Evolutionary conservation across 352 stramenopile genomes (phyloP), one percentile per base, ranked within the genome.

Genomic region (Phytophthora constricta): DNA sequence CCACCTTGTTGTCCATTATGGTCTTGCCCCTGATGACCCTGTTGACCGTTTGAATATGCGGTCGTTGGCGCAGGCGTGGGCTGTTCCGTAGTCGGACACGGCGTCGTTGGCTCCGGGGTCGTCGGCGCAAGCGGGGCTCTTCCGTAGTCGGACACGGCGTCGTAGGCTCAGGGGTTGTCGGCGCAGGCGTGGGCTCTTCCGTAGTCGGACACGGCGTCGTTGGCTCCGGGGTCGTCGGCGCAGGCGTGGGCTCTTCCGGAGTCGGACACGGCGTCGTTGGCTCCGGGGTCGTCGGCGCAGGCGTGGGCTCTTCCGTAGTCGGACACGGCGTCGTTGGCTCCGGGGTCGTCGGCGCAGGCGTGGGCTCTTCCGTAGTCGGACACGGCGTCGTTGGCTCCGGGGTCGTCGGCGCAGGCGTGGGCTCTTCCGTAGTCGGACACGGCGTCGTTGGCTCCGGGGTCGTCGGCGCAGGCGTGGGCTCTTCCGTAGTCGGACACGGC

Each of bases 401-500:
- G 4, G 50, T 57, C 3, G 50, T 57, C 19, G 50, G 50, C 13
- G 27, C 45, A 4, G 45, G 45, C 16, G 45, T 51, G 4, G 45
- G 45, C 11, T 51, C 45, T 17, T 16, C n/a, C 1, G 49, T 66
- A 3, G 58, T 66, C 13, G n/a, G n/a, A n/a, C n/a, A n/a, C n/a
- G n/a, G n/a, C n/a, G n/a, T n/a, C n/a, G n/a, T n/a, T n/a, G n/a
- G n/a, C n/a, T n/a, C n/a, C n/a, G n/a, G n/a, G 4, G 50, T 57
- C 3, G 50, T 57, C 19, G 50, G 50, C 13, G 27, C 45, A 4
- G 45, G 45, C 16, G 45, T 51, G 4, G 45, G 45, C 11, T 51
- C 45, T 17, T 16, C n/a, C 1, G 49, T 66, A 3, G 58, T 66
- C 13, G n/a, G n/a, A n/a, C n/a, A n/a, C n/a, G n/a, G n/a, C n/a